Conservation (phyloP, 768 basidiomycete species). For the Suillus spraguei region DNA sequence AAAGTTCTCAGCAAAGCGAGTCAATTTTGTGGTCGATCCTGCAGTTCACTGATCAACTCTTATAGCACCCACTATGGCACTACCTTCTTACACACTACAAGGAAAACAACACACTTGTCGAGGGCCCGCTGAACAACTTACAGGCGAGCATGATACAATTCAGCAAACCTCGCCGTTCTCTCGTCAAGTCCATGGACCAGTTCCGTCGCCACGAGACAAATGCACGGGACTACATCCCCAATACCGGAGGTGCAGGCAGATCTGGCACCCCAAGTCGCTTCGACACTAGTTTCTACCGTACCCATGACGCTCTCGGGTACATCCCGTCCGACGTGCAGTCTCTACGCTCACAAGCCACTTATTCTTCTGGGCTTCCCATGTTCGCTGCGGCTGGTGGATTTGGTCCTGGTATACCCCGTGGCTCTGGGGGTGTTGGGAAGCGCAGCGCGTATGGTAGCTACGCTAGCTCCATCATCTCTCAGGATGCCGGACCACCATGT, state of each 20-base stretch:
- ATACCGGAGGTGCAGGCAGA: constrained; percentile 43
- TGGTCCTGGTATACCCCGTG: constrained; percentile 65
- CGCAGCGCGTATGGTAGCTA: constrained; percentile 78
- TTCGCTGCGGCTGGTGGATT: constrained; percentile 74
- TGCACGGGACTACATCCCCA: constrained; percentile 74
- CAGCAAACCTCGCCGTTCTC: constrained; percentile 91
- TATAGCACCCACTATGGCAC: constrained; percentile 96
- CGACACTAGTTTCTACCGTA: constrained; percentile 93
- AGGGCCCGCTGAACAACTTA: constrained; percentile 94
- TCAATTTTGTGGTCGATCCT: constrained; percentile 12
- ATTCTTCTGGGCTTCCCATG: constrained; percentile 89
- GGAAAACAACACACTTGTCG: constrained; percentile 90
- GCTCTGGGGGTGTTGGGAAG: constrained; percentile 61
- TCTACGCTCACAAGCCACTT: constrained; percentile 94
- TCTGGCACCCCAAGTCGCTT: constrained; percentile 94
- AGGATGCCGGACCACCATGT: constrained; percentile 74
- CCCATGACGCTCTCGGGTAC: constrained; percentile 91
- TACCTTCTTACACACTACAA: constrained; percentile 98
- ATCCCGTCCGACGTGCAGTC: constrained; percentile 97
- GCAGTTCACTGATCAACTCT: constrained; percentile 18
- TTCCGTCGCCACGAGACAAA: constrained; percentile 93
- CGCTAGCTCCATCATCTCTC: constrained; percentile 91
- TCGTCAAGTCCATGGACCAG: constrained; percentile 89
- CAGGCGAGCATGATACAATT: constrained; percentile 99
- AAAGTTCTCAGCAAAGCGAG: constrained; percentile 97